Evolutionary conservation across 768 basidiomycete species (phyloP), one percentile per base, ranked within the genome.

Genomic region (Exidia glandulosa): DNA sequence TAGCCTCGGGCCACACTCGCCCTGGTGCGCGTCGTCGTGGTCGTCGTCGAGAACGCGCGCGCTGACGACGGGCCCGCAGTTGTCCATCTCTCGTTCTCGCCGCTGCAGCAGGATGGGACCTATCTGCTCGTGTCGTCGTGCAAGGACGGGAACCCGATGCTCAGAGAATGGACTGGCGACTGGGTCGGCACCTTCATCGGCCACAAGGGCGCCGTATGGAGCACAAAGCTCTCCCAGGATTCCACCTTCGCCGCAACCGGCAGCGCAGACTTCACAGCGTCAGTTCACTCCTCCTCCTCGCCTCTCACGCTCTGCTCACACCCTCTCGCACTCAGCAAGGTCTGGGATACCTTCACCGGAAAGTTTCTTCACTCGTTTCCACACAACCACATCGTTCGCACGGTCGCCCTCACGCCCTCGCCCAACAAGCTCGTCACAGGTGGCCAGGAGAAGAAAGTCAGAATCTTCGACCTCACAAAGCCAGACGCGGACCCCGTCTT

Each of bases 141-240:
- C 79, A 99, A 98, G 75, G 96, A 98, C 79, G 96, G 96, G 33
- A 97, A 93, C 67, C 94, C 93, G 50, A 94, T 95, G 91, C 76
- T 96, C 65, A 84, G 93, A 69, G 88, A 93, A 68, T 95, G 94
- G 94, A 90, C 91, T 59, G 95, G 95, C 33, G 96, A 99, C 73
- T 99, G 96, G 96, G 90, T 96, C 70, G 96, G 96, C 36, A 90
- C 88, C 19, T 91, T 90, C 71, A 78, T 90, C 45, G 88, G 88
- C 27, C 88, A 90, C 75, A 90, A 91, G 71, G 96, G 95, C 66
- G 95, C 95, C 7, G 95, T 99, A 3, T 99, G 95, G 95, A 86
- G 89, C 64, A 89, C 90, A 56, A 95, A 96, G 74, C 82, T 99
- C 62, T 91, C 88, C 30, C 74, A 79, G 25, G 94, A 97, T 73